phyloP scores from a whole-genome alignment of 306 rosid genomes.

The Heteromeles arbutifolia region DNA sequence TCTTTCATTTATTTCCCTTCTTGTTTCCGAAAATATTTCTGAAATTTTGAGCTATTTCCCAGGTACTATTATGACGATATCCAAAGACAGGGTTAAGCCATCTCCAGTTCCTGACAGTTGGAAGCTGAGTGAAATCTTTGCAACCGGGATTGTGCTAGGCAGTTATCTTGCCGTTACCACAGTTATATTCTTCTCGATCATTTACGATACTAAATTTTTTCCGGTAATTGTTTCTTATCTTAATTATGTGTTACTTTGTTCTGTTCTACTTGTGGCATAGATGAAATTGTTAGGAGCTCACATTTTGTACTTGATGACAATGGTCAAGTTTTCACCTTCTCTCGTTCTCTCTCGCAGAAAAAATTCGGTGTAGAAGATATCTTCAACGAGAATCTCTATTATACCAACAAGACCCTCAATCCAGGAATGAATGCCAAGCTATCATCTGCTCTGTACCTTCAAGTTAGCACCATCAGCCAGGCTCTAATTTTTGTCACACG shows the following conservation, averaged over 20 bases:
- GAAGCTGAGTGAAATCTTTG: slow-evolving; percentile 16
- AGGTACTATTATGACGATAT: slow-evolving; percentile 16
- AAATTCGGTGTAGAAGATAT: not conserved
- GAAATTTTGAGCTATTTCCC: not conserved
- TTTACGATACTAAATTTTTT: not conserved
- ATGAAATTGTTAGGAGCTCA: not conserved
- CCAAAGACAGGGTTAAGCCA: slow-evolving; percentile 20
- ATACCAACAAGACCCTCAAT: not conserved
- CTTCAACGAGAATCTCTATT: not conserved
- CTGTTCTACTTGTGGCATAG: not conserved
- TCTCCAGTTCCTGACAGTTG: slow-evolving; percentile 17
- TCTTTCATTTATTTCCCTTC: not conserved
- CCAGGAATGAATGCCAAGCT: not conserved
- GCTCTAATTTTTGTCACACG: slow-evolving; percentile 14
- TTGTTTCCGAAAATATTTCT: not conserved
- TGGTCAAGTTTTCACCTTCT: not conserved
- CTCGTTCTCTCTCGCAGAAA: not conserved
- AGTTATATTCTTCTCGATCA: slow-evolving; percentile 1
- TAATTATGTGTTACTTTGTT: not conserved
- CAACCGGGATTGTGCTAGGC: slow-evolving; percentile 14
- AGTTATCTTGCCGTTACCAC: slow-evolving; percentile 14
- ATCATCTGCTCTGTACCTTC: slow-evolving; percentile 20
- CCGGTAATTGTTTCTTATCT: not conserved
- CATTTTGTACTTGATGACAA: not conserved
- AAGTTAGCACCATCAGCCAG: slow-evolving; percentile 21